These are phyloP conservation scores for Sherardia arvensis DNA, from an alignment of 257 asterid genomes.

Conservation along the genomic window DNA sequence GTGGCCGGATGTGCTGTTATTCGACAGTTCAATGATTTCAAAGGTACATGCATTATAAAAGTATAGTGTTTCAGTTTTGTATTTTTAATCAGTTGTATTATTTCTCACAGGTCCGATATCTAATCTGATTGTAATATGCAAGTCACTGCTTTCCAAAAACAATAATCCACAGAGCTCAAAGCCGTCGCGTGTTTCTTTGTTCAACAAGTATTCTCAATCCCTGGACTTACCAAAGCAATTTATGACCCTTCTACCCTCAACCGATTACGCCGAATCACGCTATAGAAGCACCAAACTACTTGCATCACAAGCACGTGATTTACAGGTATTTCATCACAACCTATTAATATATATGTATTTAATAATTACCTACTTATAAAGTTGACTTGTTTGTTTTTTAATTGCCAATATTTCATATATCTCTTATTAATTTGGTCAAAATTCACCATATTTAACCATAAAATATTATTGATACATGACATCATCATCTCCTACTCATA, in stretches of 20 bases:
- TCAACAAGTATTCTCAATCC: constrained; percentile 8
- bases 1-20: neutral
- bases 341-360: no score
- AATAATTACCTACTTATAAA: no score
- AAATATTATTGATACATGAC: no score
- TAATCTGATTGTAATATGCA: constrained; percentile 8
- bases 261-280: neutral
- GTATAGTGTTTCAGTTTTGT: no score
- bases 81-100: no score
- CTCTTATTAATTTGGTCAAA: no score
- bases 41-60: no score
- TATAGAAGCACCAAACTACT: neutral
- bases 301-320: neutral
- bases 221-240: neutral
- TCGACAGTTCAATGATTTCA: neutral
- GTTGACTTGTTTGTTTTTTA: no score
- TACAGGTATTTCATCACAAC: constrained; percentile 4
- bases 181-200: neutral
- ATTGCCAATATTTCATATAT: no score
- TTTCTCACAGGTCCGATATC: constrained; percentile 16
- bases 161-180: neutral
- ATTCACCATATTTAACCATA: no score
- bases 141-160: constrained; percentile 7
- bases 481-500: no score
- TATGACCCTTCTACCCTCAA: neutral